Evolutionary conservation across 2,329 filamentous ascomycete genomes (phyloP), one percentile per base, ranked within the genome.

Genomic region (Didymellaceae sp.): DNA sequence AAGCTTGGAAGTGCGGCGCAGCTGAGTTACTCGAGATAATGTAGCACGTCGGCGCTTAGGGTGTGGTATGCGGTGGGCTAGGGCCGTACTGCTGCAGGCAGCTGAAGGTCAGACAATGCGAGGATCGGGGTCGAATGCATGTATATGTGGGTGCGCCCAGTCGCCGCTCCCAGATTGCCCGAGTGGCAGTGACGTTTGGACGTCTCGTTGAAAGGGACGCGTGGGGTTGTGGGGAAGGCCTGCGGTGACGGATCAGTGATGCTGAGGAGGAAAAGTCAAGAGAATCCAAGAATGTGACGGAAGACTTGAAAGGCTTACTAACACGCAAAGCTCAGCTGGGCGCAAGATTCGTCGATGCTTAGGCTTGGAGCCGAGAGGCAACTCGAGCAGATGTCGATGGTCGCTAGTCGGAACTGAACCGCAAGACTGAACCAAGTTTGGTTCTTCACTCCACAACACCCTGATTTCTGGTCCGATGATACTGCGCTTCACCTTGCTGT

Each of bases 71-170:
- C 5, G 46, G 42, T 53, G 57, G 61, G 51, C 59, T 54, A 54
- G 54, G 44, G 34, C 44, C 39, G 43, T 40, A 40, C 28, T 47
- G 44, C 18, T 39, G 59, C 40, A 47, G 60, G 59, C 57, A 62
- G 49, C 41, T 46, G 54, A 57, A 50, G 42, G 58, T 47, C 50
- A 52, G 59, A 52, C 61, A 51, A 54, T 44, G 44, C 48, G 49
- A 50, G 43, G 54, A 51, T 55, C 41, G 53, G n/a, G 49, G 47
- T 52, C 66, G 66, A 67, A 68, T 73, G 73, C 77, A 80, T 80
- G 73, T 76, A 77, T 72, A 65, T 48, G 57, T 57, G 63, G 67
- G 66, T 73, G 75, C 77, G 77, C 76, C 76, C 78, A 80, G 76
- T 78, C 77, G 77, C 76, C 76, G 75, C 76, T 67, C 69, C 71